Evolutionary conservation across 495 filamentous ascomycete genomes (phyloP), one percentile per base, ranked within the genome.

Genomic region (Talaromyces trachyspermus): DNA sequence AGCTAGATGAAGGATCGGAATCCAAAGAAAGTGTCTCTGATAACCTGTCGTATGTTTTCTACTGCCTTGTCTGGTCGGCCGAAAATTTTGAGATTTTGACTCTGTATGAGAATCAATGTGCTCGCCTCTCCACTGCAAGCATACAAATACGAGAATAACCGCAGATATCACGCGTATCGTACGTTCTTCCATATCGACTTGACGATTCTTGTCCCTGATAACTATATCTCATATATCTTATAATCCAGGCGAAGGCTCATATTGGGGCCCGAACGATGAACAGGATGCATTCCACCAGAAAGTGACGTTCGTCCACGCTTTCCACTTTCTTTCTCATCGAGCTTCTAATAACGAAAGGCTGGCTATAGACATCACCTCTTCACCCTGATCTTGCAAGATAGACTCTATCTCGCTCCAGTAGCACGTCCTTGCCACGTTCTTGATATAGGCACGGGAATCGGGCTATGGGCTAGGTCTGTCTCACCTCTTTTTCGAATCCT

Each of bases 401-500:
- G 49, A 36, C 48, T 62, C 7, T 50, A 49, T 32, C 51, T 57
- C 15, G 57, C 59, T 19, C 59, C 59, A 1, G 15, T 62, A 19
- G 11, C 49, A 7, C 46, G 50, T 17, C 59, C 59, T 4, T 26
- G 24, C 29, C 73, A 78, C 48, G 81, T 87, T 26, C 67, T 88
- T 5, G 84, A 86, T 51, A 69, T 86, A 25, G 84, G 83, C 25
- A 85, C 82, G 0, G 84, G 80, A 4, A 74, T 78, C 5, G 83
- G 83, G 17, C 81, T 86, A 51, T 88, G 83, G 84, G 82, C 81
- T 14, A 83, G 84, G 48, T 79, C 29, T 20, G 57, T 43, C 19
- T 8, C 5, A 17, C 10, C 22, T 14, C 19, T 8, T 29, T 45
- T 8, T 1, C 12, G 2, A 30, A 29, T n/a, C 4, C 20, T 11